Evolutionary conservation across 2,329 filamentous ascomycete genomes (phyloP).

Genomic region (Diaporthe nobilis): DNA sequence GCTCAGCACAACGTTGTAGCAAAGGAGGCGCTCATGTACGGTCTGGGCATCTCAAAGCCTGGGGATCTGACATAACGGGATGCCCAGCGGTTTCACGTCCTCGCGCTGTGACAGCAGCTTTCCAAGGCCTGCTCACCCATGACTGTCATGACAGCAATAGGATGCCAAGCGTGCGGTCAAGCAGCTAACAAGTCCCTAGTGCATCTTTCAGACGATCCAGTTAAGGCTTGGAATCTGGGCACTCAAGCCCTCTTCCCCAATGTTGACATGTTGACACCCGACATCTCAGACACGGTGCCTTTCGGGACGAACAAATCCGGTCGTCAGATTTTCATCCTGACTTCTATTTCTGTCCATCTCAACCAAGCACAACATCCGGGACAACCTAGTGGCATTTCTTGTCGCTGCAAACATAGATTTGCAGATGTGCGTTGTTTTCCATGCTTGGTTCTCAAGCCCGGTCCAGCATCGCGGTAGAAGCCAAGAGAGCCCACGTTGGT

Average conservation of each 20-base stretch:
- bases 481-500: neutral
- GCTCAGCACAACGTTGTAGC: neutral
- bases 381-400: conserved; percentile 2
- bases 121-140: neutral
- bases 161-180: neutral
- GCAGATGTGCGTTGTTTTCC: conserved; percentile 3
- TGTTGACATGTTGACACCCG: conserved; percentile 18
- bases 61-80: conserved; percentile 27
- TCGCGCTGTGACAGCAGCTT: conserved; percentile 26
- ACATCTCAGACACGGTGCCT: conserved; percentile 14
- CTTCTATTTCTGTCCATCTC: conserved; percentile 22
- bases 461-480: conserved; percentile 2
- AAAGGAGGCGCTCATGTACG: neutral
- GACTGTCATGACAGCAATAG: conserved; percentile 13
- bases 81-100: conserved; percentile 30
- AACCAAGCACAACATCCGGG: neutral
- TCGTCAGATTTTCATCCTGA: conserved; percentile 26
- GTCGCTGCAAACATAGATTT: conserved; percentile 14
- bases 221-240: conserved; percentile 14
- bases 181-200: conserved; percentile 19
- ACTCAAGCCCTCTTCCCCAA: neutral
- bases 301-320: conserved; percentile 32
- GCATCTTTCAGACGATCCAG: conserved; percentile 18
- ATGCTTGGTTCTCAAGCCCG: neutral
- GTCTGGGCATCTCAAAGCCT: conserved; percentile 18